Base-by-base conservation (phyloP, 345 rosid species). In the Lumnitzera littorea region DNA sequence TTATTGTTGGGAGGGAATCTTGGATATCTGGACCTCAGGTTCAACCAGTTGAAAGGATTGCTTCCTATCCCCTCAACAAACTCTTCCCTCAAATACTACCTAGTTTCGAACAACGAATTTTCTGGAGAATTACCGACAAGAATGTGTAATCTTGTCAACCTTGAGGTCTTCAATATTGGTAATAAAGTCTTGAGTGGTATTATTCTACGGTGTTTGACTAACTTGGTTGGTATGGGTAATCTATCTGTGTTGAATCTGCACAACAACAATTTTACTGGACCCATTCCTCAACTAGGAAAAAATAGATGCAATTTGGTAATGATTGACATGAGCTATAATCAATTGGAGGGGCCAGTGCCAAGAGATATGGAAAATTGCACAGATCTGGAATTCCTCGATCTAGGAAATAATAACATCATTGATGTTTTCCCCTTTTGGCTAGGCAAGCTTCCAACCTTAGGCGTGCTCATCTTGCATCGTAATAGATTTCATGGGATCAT, bases 341-440 rank as follows among this genome's bases (percentile, higher is more conserved):
- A 20, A 0, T 24, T 66, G 5, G 25, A 60, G 12, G 70, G 70
- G 0, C 16, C 41, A 0, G 24, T 60, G 1, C 60, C 60, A 0
- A 53, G 54, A 2, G 53, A 58, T 9, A 2, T 55, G 29, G 12
- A 58, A 3, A 46, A 13, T 17, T 55, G 67, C 15, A 1, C 4
- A 7, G 7, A 2, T 8, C 17, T 63, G 13, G 11, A 57, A 23
- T 12, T 14, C 58, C 61, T 76, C 24, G 50, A 69, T 50, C 15
- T 76, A 0, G 70, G 66, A 31, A 41, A 63, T 46, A 63, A 56
- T 50, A 9, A 17, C 13, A 61, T 72, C 9, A 2, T 15, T 24
- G 77, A 65, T 55, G 63, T 57, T 3, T 76, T 76, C 25, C 77
- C 72, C 0, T 72, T 54, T 29, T 69, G 66, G 77, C 29, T 76